Conservation (phyloP, 306 rosid species). For the Hippophae gyantsensis region DNA sequence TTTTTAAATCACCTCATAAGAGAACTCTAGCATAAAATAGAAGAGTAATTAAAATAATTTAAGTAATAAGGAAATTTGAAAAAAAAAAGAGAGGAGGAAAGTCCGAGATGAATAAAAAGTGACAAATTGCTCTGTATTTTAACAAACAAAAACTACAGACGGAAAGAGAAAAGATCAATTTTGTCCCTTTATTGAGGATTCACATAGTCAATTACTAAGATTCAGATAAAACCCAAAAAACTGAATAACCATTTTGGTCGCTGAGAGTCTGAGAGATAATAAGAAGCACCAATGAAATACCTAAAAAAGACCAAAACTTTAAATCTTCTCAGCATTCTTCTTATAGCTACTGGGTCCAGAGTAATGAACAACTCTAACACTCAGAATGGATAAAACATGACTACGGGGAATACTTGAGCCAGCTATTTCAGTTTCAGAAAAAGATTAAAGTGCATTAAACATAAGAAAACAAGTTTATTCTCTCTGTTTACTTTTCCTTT, state of each 20-base stretch:
- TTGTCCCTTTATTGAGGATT: background rate
- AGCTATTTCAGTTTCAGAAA: background rate
- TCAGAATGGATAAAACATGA: background rate
- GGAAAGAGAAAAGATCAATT: background rate
- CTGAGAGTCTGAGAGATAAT: background rate
- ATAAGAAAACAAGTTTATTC: background rate
- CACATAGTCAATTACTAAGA: background rate
- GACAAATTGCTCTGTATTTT: background rate
- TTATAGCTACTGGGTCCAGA: slow-evolving; percentile 3
- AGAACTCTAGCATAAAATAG: no score
- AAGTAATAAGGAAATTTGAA: background rate
- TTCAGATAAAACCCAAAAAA: slow-evolving; percentile 1
- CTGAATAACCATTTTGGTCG: background rate
- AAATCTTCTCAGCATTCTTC: slow-evolving; percentile 11
- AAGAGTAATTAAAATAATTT: no score
- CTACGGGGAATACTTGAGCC: background rate
- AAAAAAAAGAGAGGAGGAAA: background rate
- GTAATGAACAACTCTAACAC: slow-evolving; percentile 1
- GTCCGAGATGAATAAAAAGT: no score
- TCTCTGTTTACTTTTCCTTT: background rate
- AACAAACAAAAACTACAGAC: background rate
- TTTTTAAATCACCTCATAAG: no score
- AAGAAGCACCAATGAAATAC: background rate
- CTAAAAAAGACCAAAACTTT: slow-evolving; percentile 2
- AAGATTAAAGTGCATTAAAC: slow-evolving; percentile 9